Conservation (phyloP, 2,329 filamentous ascomycete species). For the Tolypocladium tropicale region DNA sequence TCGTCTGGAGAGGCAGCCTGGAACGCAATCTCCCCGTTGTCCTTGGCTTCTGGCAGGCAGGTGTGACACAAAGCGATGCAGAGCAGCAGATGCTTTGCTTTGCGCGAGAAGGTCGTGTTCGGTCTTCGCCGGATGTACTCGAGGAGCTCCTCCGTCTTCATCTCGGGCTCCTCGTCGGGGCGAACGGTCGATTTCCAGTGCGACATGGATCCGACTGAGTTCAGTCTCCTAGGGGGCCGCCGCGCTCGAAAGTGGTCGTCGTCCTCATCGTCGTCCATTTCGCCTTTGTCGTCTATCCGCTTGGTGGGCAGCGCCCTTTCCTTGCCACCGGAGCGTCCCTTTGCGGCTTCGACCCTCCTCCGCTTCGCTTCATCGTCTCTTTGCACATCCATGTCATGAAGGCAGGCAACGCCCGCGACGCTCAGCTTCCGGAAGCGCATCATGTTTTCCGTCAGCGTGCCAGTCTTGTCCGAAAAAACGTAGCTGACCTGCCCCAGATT, state of each 20-base stretch:
- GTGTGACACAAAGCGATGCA: conserved; percentile 84
- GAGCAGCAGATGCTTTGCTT: conserved; percentile 73
- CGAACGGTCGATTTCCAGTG: conserved; percentile 40
- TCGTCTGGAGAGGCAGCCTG: conserved; percentile 90
- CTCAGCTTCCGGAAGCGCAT: conserved; percentile 95
- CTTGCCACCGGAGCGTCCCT: neutral
- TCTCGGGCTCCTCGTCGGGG: conserved; percentile 41
- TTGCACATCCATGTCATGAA: conserved; percentile 66
- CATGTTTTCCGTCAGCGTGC: conserved; percentile 85
- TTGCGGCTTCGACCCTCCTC: neutral
- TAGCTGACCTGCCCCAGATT: conserved; percentile 86
- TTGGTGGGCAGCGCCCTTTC: conserved; percentile 7
- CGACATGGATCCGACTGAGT: conserved; percentile 29
- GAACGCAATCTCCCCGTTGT: conserved; percentile 59
- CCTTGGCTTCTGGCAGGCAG: conserved; percentile 67
- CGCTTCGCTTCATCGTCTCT: conserved; percentile 10
- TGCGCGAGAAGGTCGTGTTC: conserved; percentile 65
- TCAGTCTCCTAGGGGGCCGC: neutral
- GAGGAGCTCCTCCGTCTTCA: conserved; percentile 63
- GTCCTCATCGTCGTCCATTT: conserved; percentile 21
- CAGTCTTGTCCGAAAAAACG: conserved; percentile 90
- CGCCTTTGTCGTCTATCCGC: conserved; percentile 14
- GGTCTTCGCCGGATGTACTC: conserved; percentile 69
- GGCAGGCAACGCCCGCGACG: conserved; percentile 79
- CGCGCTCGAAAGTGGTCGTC: conserved; percentile 8